Evolutionary conservation across 768 basidiomycete genomes (phyloP).

Genomic region (Psilocybe cubensis): DNA sequence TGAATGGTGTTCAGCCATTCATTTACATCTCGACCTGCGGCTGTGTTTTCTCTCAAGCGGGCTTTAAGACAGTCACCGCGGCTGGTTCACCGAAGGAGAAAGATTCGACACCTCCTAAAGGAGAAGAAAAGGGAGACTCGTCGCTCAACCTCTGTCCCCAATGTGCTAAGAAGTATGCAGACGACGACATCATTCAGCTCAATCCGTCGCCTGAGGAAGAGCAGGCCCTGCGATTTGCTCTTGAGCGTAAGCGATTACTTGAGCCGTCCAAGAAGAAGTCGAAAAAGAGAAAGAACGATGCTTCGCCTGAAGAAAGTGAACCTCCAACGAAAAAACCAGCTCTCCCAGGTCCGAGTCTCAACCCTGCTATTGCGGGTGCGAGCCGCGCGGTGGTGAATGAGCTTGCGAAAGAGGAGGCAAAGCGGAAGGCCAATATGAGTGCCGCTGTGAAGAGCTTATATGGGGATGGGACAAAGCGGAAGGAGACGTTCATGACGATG

Average conservation of each 20-base stretch:
- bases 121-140: constrained; percentile 15
- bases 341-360: constrained; percentile 40
- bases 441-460: constrained; percentile 87
- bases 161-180: constrained; percentile 72
- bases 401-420: constrained; percentile 80
- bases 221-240: constrained; percentile 52
- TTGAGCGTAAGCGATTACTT: constrained; percentile 60
- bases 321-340: constrained; percentile 42
- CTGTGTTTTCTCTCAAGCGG: constrained; percentile 88
- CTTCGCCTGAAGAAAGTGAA: constrained; percentile 35
- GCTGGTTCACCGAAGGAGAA: constrained; percentile 35
- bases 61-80: constrained; percentile 66
- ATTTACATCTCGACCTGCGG: constrained; percentile 87
- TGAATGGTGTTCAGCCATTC: constrained; percentile 91
- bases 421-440: constrained; percentile 84
- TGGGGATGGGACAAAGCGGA: constrained; percentile 58
- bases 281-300: constrained; percentile 62
- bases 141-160: constrained; percentile 71
- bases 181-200: constrained; percentile 59
- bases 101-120: constrained; percentile 10
- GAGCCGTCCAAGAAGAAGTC: constrained; percentile 60
- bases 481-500: constrained; percentile 92
- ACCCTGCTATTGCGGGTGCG: constrained; percentile 56
- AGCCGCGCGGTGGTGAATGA: constrained; percentile 72
- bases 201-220: constrained; percentile 78